These are phyloP conservation scores for Pyricularia sp. DNA, from an alignment of 2,329 filamentous ascomycete species.

Conservation along the genomic window DNA sequence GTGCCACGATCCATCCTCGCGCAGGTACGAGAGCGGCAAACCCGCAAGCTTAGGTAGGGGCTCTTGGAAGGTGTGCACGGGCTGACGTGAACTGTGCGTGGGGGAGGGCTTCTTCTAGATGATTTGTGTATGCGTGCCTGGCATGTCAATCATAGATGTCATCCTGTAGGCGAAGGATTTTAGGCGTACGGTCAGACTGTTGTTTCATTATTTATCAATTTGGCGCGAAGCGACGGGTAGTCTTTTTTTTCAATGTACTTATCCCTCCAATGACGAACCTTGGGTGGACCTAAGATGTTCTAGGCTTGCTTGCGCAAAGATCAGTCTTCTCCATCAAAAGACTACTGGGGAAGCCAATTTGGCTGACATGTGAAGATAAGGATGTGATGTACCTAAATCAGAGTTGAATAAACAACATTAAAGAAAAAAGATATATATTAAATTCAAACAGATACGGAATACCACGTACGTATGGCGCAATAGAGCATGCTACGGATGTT, in stretches of 20 bases:
- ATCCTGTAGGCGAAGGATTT: neutral
- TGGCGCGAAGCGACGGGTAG: neutral
- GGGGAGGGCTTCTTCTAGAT: neutral
- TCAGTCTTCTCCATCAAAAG: neutral
- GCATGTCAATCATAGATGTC: neutral
- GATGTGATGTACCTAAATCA: neutral
- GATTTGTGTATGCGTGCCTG: neutral
- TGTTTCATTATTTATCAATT: neutral
- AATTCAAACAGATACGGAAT: too few relatives aligned
- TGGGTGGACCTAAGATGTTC: neutral
- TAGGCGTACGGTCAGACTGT: neutral
- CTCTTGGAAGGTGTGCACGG: neutral
- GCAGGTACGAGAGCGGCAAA: neutral
- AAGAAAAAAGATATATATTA: too few relatives aligned
- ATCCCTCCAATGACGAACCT: too few relatives aligned
- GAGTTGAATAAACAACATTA: neutral
- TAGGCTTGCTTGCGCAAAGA: neutral
- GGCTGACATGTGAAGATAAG: neutral
- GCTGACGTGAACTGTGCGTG: neutral
- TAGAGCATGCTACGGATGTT: neutral
- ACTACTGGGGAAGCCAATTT: neutral
- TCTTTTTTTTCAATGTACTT: neutral
- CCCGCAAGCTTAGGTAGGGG: neutral
- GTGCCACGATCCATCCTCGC: neutral
- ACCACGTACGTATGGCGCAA: too few relatives aligned